phyloP scores from a whole-genome alignment of 768 basidiomycete species.

The Amanita subjunquillea region DNA sequence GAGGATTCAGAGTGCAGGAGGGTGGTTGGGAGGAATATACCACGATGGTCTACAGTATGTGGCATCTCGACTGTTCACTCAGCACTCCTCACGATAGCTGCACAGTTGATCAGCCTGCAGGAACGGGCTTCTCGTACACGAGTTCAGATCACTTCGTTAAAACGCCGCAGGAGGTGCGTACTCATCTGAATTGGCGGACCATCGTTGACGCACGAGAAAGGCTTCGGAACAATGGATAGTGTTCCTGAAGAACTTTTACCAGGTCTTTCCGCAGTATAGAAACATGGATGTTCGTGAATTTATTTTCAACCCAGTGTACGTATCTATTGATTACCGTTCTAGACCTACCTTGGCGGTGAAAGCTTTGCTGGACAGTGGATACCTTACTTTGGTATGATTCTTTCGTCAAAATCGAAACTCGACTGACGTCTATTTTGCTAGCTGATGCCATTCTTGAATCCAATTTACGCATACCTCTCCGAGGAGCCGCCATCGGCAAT shows the following conservation, averaged over 20 bases:
- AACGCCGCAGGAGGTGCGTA: constrained; percentile 51
- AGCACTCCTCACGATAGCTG: not conserved
- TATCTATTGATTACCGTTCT: constrained; percentile 4
- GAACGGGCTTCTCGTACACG: constrained; percentile 88
- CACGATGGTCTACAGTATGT: constrained; percentile 83
- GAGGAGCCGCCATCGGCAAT: constrained; percentile 88
- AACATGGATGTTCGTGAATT: constrained; percentile 61
- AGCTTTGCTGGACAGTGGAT: constrained; percentile 98
- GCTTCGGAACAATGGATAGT: constrained; percentile 69
- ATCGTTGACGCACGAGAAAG: constrained; percentile 24
- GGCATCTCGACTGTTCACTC: not conserved
- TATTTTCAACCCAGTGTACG: not conserved
- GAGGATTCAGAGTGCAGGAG: constrained; percentile 61
- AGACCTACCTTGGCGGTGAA: constrained; percentile 96
- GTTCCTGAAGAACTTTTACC: constrained; percentile 84
- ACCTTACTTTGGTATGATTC: constrained; percentile 73
- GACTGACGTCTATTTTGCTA: constrained; percentile 17
- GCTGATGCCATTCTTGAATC: constrained; percentile 70
- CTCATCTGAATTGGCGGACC: not conserved
- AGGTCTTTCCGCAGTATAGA: constrained; percentile 82
- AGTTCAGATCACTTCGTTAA: constrained; percentile 81
- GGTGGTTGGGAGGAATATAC: constrained; percentile 98
- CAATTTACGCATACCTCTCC: constrained; percentile 48
- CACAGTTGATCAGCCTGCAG: constrained; percentile 94
- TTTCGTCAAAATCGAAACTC: not conserved